These are phyloP conservation scores for Kodamaea plutei DNA, from an alignment of 1,139 yeast species.

Conservation along the genomic window DNA sequence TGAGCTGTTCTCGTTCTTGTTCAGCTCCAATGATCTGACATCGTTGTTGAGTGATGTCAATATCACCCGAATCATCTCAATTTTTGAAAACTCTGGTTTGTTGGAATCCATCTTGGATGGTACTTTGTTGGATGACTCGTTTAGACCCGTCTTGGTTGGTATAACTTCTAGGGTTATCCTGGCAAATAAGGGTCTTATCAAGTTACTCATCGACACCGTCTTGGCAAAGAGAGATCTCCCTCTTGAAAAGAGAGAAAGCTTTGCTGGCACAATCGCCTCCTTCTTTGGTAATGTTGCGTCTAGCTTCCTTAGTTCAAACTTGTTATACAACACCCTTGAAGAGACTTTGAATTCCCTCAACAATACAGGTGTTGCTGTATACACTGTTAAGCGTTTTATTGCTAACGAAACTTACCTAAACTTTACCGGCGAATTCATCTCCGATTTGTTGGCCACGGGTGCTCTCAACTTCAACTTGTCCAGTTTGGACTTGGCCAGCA, in stretches of 20 bases:
- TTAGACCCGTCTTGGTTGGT: slow-evolving; percentile 36
- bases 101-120: slow-evolving; percentile 32
- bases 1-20: slow-evolving; percentile 4
- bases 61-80: slow-evolving; percentile 20
- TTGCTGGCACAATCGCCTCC: slow-evolving; percentile 22
- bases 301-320: slow-evolving; percentile 26
- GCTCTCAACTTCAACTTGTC: slow-evolving; percentile 21
- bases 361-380: slow-evolving; percentile 41
- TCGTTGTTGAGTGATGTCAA: slow-evolving; percentile 13
- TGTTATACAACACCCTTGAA: slow-evolving; percentile 23
- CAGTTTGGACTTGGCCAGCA: slow-evolving; percentile 24
- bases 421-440: slow-evolving; percentile 30
- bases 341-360: slow-evolving; percentile 36
- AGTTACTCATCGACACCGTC: slow-evolving; percentile 22
- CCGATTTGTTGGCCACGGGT: slow-evolving; percentile 25
- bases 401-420: slow-evolving; percentile 35
- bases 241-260: slow-evolving; percentile 24
- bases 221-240: slow-evolving; percentile 19
- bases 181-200: slow-evolving; percentile 26
- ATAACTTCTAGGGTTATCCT: slow-evolving; percentile 30
- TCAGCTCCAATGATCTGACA: background rate
- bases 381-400: slow-evolving; percentile 33
- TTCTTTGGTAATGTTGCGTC: slow-evolving; percentile 31
- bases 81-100: slow-evolving; percentile 33
- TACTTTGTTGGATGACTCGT: slow-evolving; percentile 31